A percentile compares a stretch with the other conserved stretches of the same genome.
These are phyloP conservation scores for Cardamine chenopodiifolia DNA, from an alignment of 345 rosid genomes.

Conservation along the genomic window DNA sequence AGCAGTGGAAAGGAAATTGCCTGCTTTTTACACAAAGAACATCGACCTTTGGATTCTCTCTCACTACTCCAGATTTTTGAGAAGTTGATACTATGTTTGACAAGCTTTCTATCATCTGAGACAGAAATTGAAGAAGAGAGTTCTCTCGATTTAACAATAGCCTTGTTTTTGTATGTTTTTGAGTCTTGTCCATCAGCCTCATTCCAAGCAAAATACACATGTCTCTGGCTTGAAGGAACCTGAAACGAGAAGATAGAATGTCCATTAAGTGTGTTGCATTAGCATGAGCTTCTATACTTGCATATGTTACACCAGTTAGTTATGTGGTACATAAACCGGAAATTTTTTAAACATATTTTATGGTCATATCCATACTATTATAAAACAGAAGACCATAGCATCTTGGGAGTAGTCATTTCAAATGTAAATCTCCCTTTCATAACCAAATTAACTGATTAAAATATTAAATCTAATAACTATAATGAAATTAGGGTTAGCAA, in stretches of 20 bases:
- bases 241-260: conserved; percentile 39
- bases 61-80: conserved; percentile 91
- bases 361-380: not conserved
- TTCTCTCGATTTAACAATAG: conserved; percentile 64
- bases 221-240: conserved; percentile 96
- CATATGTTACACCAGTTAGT: conserved; percentile 3
- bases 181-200: conserved; percentile 59
- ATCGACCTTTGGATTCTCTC: conserved; percentile 67
- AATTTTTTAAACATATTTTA: not conserved
- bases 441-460: conserved; percentile 1
- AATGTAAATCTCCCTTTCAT: conserved; percentile 13
- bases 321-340: not conserved
- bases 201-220: conserved; percentile 72
- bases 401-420: not conserved
- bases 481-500: conserved; percentile 7
- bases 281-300: conserved; percentile 16
- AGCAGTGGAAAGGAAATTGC: conserved; percentile 42
- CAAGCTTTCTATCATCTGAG: conserved; percentile 61
- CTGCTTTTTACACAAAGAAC: conserved; percentile 79
- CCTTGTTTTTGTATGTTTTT: conserved; percentile 45
- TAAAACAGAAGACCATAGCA: conserved; percentile 7
- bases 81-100: conserved; percentile 76
- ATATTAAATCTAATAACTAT: conserved; percentile 1
- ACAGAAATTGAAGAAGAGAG: conserved; percentile 59
- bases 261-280: conserved; percentile 2